Evolutionary conservation across 805 yeast species (phyloP).

Genomic region (Metschnikowia vanudenii): DNA sequence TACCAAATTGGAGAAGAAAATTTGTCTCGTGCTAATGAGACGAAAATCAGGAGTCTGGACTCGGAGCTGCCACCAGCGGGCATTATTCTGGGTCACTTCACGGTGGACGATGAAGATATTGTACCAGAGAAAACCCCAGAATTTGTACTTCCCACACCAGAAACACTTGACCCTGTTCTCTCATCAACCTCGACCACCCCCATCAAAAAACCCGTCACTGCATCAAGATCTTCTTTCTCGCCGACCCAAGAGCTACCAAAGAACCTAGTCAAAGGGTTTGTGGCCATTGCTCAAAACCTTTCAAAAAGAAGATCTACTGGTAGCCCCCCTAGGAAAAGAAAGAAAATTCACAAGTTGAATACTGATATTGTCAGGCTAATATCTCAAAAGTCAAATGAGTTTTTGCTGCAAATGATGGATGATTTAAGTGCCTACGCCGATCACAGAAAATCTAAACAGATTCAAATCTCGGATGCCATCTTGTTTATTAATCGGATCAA

Average conservation of each 20-base stretch:
- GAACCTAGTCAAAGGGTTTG: constrained; percentile 12
- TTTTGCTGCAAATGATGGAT: constrained; percentile 28
- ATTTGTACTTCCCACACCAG: neutral
- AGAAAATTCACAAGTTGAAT: constrained; percentile 5
- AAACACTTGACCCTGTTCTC: neutral
- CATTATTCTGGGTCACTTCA: constrained; percentile 18
- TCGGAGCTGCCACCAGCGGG: constrained; percentile 10
- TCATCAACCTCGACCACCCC: neutral
- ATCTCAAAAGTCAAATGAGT: constrained; percentile 31
- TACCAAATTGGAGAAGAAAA: neutral
- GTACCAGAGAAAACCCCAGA: neutral
- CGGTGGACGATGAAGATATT: constrained; percentile 16
- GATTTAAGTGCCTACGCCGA: constrained; percentile 38
- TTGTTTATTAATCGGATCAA: constrained; percentile 33
- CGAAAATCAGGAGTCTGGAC: constrained; percentile 1
- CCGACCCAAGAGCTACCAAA: constrained; percentile 3
- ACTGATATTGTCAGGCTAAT: constrained; percentile 21
- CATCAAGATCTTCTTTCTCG: neutral
- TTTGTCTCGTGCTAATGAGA: neutral
- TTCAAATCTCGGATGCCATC: constrained; percentile 36
- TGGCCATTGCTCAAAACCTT: constrained; percentile 17
- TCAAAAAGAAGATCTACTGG: neutral
- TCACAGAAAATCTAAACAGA: constrained; percentile 30
- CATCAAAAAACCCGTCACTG: neutral
- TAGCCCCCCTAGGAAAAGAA: constrained; percentile 7